phyloP scores from a whole-genome alignment of 2,329 filamentous ascomycete genomes.

The Beauveria varroae region DNA sequence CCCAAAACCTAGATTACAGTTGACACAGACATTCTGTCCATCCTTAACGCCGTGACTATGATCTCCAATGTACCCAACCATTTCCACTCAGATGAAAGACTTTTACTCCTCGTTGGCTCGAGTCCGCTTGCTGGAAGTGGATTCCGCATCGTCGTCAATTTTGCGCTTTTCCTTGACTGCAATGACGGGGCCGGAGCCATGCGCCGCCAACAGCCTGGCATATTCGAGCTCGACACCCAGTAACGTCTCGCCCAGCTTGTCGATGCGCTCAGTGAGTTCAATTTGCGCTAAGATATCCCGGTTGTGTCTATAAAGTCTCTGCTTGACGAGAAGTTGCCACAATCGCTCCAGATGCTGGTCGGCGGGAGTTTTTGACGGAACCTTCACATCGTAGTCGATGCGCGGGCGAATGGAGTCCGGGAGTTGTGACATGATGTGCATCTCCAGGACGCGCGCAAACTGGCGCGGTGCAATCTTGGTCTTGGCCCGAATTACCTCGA shows the following conservation, averaged over 20 bases:
- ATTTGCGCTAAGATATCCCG: slow-evolving; percentile 62
- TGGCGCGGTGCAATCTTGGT: slow-evolving; percentile 72
- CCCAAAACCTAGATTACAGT: slow-evolving; percentile 12
- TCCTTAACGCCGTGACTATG: slow-evolving; percentile 11
- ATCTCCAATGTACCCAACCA: background rate
- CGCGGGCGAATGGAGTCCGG: slow-evolving; percentile 48
- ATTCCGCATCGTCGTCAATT: slow-evolving; percentile 23
- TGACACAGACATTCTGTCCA: background rate
- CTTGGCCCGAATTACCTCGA: slow-evolving; percentile 50
- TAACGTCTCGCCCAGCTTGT: slow-evolving; percentile 65
- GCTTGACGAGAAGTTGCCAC: slow-evolving; percentile 71
- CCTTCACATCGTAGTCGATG: slow-evolving; percentile 35
- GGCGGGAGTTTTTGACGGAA: slow-evolving; percentile 38
- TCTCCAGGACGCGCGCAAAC: slow-evolving; percentile 66
- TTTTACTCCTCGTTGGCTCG: slow-evolving; percentile 29
- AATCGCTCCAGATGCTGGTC: slow-evolving; percentile 58
- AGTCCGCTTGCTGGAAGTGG: slow-evolving; percentile 36
- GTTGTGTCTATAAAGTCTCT: slow-evolving; percentile 69
- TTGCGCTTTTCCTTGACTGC: slow-evolving; percentile 39
- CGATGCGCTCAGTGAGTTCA: slow-evolving; percentile 58
- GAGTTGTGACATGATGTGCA: slow-evolving; percentile 60
- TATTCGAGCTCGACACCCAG: slow-evolving; percentile 65
- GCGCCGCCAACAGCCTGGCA: slow-evolving; percentile 50
- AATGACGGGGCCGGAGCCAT: slow-evolving; percentile 31
- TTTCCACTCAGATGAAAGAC: background rate